Evolutionary conservation across 2,329 filamentous ascomycete genomes (phyloP).

Genomic region (Diaporthe citrichinensis): DNA sequence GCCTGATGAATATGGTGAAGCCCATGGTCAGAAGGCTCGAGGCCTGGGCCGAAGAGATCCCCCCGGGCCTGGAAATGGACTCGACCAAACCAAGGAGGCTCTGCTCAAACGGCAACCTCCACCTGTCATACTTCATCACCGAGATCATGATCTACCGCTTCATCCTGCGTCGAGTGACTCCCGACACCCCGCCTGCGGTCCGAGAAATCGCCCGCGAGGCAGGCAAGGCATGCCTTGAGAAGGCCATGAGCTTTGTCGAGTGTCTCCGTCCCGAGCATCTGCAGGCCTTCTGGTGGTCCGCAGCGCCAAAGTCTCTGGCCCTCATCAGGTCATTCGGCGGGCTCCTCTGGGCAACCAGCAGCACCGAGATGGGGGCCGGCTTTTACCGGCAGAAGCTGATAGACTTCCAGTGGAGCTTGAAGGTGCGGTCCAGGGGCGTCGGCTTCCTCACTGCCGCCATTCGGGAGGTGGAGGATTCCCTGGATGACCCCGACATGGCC

Average conservation of each 20-base stretch:
- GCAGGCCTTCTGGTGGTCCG: conserved; percentile 93
- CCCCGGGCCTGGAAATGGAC: conserved; percentile 76
- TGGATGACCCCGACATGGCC: conserved; percentile 43
- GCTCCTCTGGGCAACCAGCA: conserved; percentile 89
- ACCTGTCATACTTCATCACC: conserved; percentile 92
- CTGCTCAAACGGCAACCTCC: conserved; percentile 82
- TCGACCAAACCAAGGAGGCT: conserved; percentile 63
- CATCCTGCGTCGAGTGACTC: conserved; percentile 83
- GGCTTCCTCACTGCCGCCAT: conserved; percentile 59
- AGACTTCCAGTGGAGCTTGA: conserved; percentile 95
- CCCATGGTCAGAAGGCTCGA: conserved; percentile 86
- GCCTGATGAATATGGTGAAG: conserved; percentile 82
- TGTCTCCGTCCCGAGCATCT: conserved; percentile 88
- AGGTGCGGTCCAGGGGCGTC: conserved; percentile 83
- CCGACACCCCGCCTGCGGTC: conserved; percentile 63
- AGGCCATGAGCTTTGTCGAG: conserved; percentile 97
- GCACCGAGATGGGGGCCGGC: conserved; percentile 88
- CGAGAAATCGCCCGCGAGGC: conserved; percentile 93
- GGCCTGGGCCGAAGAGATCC: conserved; percentile 83
- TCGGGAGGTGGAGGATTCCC: conserved; percentile 52
- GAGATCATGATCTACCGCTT: conserved; percentile 94
- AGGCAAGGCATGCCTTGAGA: conserved; percentile 93
- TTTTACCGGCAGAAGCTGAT: conserved; percentile 89
- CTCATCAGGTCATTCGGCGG: conserved; percentile 95
- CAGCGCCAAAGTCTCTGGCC: conserved; percentile 91